A percentile compares a stretch with the other conserved stretches of the same genome.
phyloP scores from a whole-genome alignment of 225 moss, liverwort and hornwort genomes.

The Lunularia cruciata region DNA sequence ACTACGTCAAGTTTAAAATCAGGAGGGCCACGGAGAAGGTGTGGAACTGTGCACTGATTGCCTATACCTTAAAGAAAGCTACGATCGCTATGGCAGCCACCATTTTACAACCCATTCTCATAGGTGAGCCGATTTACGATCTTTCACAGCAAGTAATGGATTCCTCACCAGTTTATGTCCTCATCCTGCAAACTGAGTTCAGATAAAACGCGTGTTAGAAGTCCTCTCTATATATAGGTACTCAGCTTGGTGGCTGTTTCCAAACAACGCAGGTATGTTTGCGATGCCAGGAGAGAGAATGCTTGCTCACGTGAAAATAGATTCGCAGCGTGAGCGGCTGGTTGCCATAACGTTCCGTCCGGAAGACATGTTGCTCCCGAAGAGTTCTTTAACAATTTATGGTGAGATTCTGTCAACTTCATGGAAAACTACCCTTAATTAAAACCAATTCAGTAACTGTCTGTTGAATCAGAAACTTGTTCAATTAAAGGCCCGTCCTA shows the following conservation, averaged over 20 bases:
- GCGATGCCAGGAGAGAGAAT: slow-evolving; percentile 37
- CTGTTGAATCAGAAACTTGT: too few relatives aligned
- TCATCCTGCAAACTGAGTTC: neutral
- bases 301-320: slow-evolving; percentile 33
- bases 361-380: slow-evolving; percentile 32
- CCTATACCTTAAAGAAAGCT: slow-evolving; percentile 4
- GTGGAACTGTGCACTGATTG: slow-evolving; percentile 5
- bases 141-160: too few relatives aligned
- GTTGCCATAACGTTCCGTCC: slow-evolving; percentile 37
- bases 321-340: slow-evolving; percentile 30
- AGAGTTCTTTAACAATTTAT: slow-evolving; percentile 32
- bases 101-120: slow-evolving; percentile 37
- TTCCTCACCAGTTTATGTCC: neutral
- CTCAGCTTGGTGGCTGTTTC: neutral
- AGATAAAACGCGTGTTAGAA: neutral
- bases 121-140: slow-evolving; percentile 22
- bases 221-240: neutral
- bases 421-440: neutral
- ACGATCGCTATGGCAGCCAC: slow-evolving; percentile 26
- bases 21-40: slow-evolving; percentile 11
- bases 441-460: too few relatives aligned
- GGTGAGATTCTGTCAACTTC: slow-evolving; percentile 19
- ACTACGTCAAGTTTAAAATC: neutral
- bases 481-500: too few relatives aligned
- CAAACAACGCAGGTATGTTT: slow-evolving; percentile 30